Conservation (phyloP, 78 protist species). For the Planoprotostelium fungivorum region DNA sequence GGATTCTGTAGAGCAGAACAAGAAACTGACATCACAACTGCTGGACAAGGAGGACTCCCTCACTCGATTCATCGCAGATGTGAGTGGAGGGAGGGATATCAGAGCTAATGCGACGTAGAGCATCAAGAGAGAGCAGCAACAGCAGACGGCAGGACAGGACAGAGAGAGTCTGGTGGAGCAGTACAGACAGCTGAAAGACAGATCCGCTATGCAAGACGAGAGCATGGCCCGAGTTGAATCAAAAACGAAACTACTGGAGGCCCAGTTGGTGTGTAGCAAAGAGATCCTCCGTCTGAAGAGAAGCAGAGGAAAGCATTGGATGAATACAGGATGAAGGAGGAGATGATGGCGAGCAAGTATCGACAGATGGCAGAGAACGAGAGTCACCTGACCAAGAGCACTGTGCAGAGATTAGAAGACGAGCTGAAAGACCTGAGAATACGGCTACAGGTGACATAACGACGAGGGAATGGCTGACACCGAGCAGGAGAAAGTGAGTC, state of each 20-base stretch:
- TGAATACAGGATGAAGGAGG: background rate
- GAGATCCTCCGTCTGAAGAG: background rate
- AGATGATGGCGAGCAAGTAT: background rate
- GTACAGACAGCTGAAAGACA: conserved; percentile 18
- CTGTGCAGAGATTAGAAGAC: background rate
- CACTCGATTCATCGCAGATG: conserved; percentile 50
- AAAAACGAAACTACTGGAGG: background rate
- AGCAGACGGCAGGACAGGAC: conserved; percentile 16
- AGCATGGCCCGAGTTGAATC: background rate
- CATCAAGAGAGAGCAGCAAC: conserved; percentile 16
- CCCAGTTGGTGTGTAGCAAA: background rate
- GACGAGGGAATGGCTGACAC: background rate
- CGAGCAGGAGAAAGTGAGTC: background rate
- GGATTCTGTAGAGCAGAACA: conserved; percentile 44
- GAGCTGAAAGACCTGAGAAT: background rate
- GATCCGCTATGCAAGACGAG: conserved; percentile 9
- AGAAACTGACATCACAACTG: conserved; percentile 14
- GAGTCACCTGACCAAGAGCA: background rate
- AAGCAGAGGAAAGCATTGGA: background rate
- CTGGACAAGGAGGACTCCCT: conserved; percentile 55
- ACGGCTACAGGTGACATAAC: background rate
- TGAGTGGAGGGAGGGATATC: conserved; percentile 6
- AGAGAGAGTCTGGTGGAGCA: conserved; percentile 37
- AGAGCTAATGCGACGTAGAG: conserved; percentile 40
- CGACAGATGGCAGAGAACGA: background rate